Evolutionary conservation across 2,329 filamentous ascomycete genomes (phyloP).

Genomic region (Sclerotinia glacialis): DNA sequence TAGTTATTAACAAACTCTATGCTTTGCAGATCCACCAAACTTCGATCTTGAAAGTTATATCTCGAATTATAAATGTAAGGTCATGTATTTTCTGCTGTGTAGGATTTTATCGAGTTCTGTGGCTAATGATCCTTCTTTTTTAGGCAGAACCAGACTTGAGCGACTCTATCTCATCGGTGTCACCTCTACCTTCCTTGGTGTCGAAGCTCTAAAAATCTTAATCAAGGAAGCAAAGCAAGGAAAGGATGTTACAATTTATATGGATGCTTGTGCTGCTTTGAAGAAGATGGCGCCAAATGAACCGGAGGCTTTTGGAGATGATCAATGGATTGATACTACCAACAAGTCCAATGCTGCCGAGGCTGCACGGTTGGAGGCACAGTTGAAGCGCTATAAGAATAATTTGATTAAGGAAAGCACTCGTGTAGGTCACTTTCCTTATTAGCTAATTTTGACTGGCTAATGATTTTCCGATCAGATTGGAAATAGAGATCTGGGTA

Average conservation of each 20-base stretch:
- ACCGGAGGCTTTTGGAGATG: slow-evolving; percentile 64
- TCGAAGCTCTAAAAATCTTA: slow-evolving; percentile 78
- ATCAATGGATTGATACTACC: slow-evolving; percentile 70
- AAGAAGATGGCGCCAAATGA: slow-evolving; percentile 62
- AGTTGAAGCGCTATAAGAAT: slow-evolving; percentile 91
- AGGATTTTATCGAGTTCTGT: neutral
- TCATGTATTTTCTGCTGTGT: neutral
- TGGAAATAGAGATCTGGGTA: slow-evolving; percentile 88
- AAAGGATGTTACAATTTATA: slow-evolving; percentile 70
- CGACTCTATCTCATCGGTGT: slow-evolving; percentile 79
- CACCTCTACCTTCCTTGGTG: slow-evolving; percentile 69
- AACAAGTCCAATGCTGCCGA: slow-evolving; percentile 66
- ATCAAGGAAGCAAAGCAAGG: slow-evolving; percentile 72
- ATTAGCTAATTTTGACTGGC: neutral
- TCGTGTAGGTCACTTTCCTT: slow-evolving; percentile 55
- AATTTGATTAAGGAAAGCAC: slow-evolving; percentile 98
- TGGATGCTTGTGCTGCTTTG: slow-evolving; percentile 64
- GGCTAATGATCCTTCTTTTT: slow-evolving; percentile 14
- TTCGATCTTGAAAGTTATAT: slow-evolving; percentile 91
- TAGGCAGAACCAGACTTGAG: slow-evolving; percentile 79
- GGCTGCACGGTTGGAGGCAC: slow-evolving; percentile 72
- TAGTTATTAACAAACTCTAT: slow-evolving; percentile 18
- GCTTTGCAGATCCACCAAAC: slow-evolving; percentile 57
- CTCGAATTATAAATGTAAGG: slow-evolving; percentile 77
- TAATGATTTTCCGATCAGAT: slow-evolving; percentile 55